Base-by-base conservation (phyloP, 345 rosid species). In the Psidium guajava region DNA sequence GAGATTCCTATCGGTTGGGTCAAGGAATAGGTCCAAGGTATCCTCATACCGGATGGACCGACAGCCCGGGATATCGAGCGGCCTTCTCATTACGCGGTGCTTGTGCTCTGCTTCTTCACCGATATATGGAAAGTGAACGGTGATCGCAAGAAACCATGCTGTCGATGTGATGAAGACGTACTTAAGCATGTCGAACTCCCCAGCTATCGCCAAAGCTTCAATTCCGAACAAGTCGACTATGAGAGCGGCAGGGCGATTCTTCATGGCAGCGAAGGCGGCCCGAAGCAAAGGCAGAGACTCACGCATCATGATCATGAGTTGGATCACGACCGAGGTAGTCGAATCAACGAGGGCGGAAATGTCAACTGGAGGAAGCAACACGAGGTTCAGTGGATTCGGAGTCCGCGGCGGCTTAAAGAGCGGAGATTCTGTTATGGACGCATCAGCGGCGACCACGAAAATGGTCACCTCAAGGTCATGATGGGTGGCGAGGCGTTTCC, bases 111-210 rank as follows among this genome's bases (percentile, higher is more conserved):
- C 88, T 59, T 81, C 84, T 73, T 84, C 87, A 36, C 89, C 90
- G 13, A 91, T 44, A 11, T 84, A 83, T 8, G 94, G 93, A 8
- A 84, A 84, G 85, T 92, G 90, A 10, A 92, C 36, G 2, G 89
- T 74, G 47, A 90, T 81, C 0, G 96, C 94, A 8, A 95, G 89
- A 86, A 87, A 89, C 94, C 97, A 92, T 2, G 97, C 98, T 86
- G 90, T 94, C 1, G 93, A 82, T 81, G 96, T 84, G 15, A 90
- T 49, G 6, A 88, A 91, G 18, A 93, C 90, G 15, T 90, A 93
- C 85, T 87, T 93, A 11, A 88, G 86, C 89, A 94, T 89, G 83
- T 85, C 86, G 6, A 93, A 88, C 54, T 94, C 95, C 0, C 88
- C 69, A 3, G 92, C 94, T 4, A 94, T 81, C 32, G 74, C 83